Evolutionary conservation across 371 early-diverging fungal genomes (phyloP).

Genomic region (Cokeromyces recurvatus): DNA sequence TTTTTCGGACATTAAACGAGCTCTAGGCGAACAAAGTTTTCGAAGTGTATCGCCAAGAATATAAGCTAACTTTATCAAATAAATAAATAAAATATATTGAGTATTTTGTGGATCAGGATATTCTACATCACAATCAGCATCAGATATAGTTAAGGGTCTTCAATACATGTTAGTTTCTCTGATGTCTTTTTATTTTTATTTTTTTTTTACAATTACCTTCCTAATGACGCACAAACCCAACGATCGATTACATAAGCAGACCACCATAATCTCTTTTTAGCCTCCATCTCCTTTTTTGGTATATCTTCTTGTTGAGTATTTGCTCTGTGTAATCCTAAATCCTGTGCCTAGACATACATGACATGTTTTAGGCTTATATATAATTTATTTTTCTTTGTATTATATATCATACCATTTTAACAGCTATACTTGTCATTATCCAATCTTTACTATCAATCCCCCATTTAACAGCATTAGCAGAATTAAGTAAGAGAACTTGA

Average conservation of each 20-base stretch:
- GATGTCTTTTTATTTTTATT: not conserved
- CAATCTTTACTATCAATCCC: slow-evolving; percentile 27
- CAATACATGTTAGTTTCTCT: not conserved
- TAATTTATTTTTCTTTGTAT: not conserved
- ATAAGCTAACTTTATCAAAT: slow-evolving; percentile 23
- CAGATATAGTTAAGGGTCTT: slow-evolving; percentile 37
- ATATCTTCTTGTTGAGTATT: slow-evolving; percentile 19
- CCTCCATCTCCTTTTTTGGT: slow-evolving; percentile 14
- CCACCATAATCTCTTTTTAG: slow-evolving; percentile 41
- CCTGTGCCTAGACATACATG: slow-evolving; percentile 25
- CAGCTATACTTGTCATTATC: slow-evolving; percentile 34
- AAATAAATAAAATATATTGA: slow-evolving; percentile 11
- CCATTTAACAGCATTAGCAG: slow-evolving; percentile 25
- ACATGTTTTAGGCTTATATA: not conserved
- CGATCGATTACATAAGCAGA: slow-evolving; percentile 39
- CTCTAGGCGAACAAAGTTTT: slow-evolving; percentile 29
- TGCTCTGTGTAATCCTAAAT: slow-evolving; percentile 38
- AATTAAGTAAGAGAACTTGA: slow-evolving; percentile 24
- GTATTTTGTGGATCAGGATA: slow-evolving; percentile 12
- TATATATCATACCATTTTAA: slow-evolving; percentile 27
- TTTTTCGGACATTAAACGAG: slow-evolving; percentile 20
- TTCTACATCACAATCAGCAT: slow-evolving; percentile 43
- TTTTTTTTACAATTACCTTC: too few relatives aligned
- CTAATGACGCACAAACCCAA: slow-evolving; percentile 38
- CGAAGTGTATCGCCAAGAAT: slow-evolving; percentile 35